A percentile compares a stretch with the other conserved stretches of the same genome.
phyloP scores from a whole-genome alignment of 345 rosid species.

The Lepidium aucheri region DNA sequence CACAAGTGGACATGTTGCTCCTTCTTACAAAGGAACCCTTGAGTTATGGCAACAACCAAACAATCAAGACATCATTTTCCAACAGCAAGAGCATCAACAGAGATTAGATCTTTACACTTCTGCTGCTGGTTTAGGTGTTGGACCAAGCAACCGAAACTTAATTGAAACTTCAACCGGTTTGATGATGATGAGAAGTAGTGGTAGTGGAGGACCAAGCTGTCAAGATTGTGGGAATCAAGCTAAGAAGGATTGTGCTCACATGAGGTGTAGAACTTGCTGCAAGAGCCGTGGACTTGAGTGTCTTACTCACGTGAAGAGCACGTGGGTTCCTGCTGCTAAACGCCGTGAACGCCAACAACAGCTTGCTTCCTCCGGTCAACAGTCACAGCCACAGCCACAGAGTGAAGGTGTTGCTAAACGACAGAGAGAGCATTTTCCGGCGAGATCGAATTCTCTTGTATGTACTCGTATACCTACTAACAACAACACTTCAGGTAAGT shows the following conservation, averaged over 20 bases:
- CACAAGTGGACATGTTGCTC: too few species aligned
- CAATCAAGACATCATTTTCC: conserved; percentile 27
- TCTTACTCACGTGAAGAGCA: conserved; percentile 71
- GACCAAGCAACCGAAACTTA: conserved; percentile 16
- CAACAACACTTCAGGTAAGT: conserved; percentile 15
- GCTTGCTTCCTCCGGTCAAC: conserved; percentile 35
- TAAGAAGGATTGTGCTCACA: conserved; percentile 64
- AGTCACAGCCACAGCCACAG: background rate
- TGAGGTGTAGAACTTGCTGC: conserved; percentile 77
- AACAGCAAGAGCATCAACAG: conserved; percentile 27
- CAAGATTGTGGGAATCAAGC: conserved; percentile 90
- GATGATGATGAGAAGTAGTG: conserved; percentile 15
- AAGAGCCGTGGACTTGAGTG: conserved; percentile 72
- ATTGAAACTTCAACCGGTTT: conserved; percentile 23
- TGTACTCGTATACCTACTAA: conserved; percentile 31
- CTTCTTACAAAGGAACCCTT: conserved; percentile 43
- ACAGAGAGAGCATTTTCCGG: conserved; percentile 12
- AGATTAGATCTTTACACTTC: conserved; percentile 35
- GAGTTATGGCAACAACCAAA: conserved; percentile 39
- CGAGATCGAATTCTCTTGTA: conserved; percentile 8
- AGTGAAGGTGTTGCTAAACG: conserved; percentile 20
- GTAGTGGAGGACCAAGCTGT: conserved; percentile 60
- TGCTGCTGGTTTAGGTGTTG: conserved; percentile 44
- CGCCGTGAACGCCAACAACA: conserved; percentile 64
- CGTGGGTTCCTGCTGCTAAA: conserved; percentile 78